Evolutionary conservation across 192 early-diverging fungal species (phyloP), one percentile per base, ranked within the genome.

Genomic region (Linnemannia schmuckeri): DNA sequence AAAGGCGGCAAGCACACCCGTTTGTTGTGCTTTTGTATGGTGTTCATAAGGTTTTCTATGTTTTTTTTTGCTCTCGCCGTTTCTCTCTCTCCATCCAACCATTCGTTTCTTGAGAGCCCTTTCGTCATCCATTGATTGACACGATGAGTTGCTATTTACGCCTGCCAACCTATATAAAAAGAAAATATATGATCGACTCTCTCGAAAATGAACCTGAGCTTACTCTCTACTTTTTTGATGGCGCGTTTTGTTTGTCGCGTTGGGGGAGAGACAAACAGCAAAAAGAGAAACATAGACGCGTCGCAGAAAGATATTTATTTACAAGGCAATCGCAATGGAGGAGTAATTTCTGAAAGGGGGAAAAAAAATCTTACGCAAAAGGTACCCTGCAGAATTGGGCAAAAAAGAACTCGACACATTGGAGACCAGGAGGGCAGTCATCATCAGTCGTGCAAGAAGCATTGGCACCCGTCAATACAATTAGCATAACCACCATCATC

Each of bases 41-140:
- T 57, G n/a, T 27, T 27, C n/a, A n/a, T 57, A 57, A 57, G 55
- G n/a, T 61, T 61, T 27, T 27, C 9, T 27, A 7, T 18, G 15
- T 61, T 61, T 27, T 55, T 54, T 54, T 6, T 54, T 6, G 54
- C 54, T 57, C 54, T 49, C 47, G 47, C 17, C 15, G 12, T 17
- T n/a, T 57, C 54, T 57, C 54, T 57, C 54, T 24, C 54, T 57
- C 47, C 17, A 7, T 49, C 47, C 47, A 17, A 49, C 13, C 15
- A n/a, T 57, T 61, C 55, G 55, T 61, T n/a, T 61, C 55, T 61
- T 61, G 55, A 61, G 55, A 61, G 55, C 55, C 55, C 55, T 27
- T 9, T 61, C 12, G 6, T 57, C n/a, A n/a, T 57, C 9, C n/a
- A 57, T 27, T 57, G 8, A 27, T 27, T 30, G 10, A 61, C 8